These are phyloP conservation scores for Croton laevigatus DNA, from an alignment of 441 rosid species.

Conservation along the genomic window DNA sequence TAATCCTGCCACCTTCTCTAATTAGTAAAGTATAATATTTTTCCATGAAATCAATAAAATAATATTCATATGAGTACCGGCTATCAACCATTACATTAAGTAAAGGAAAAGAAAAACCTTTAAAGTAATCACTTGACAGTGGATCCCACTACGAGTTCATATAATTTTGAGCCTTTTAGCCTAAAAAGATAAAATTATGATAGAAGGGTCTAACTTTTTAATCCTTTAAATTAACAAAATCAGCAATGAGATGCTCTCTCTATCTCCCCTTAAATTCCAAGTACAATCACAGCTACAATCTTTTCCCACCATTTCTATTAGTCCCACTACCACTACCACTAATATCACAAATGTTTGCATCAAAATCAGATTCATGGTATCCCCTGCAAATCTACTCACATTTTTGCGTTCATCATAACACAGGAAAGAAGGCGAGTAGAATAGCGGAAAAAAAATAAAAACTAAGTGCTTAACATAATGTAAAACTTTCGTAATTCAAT, in stretches of 20 bases:
- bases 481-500: no score
- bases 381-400: no score
- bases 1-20: not conserved
- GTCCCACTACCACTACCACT: not conserved
- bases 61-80: constrained; percentile 6
- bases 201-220: not conserved
- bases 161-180: not conserved
- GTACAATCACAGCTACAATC: no score
- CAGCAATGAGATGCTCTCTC: no score
- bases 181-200: not conserved
- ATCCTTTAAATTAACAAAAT: no score
- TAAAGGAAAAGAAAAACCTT: not conserved
- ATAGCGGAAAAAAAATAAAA: no score
- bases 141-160: not conserved
- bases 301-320: no score
- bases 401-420: no score
- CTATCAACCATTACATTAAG: constrained; percentile 6
- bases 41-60: not conserved
- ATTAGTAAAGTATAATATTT: not conserved
- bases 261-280: no score
- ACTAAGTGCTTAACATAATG: no score
- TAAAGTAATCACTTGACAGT: not conserved
- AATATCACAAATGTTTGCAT: not conserved
- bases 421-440: no score
- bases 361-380: no score